These are phyloP conservation scores for Trichoderma sp. DNA, from an alignment of 2,329 filamentous ascomycete genomes.

Conservation along the genomic window DNA sequence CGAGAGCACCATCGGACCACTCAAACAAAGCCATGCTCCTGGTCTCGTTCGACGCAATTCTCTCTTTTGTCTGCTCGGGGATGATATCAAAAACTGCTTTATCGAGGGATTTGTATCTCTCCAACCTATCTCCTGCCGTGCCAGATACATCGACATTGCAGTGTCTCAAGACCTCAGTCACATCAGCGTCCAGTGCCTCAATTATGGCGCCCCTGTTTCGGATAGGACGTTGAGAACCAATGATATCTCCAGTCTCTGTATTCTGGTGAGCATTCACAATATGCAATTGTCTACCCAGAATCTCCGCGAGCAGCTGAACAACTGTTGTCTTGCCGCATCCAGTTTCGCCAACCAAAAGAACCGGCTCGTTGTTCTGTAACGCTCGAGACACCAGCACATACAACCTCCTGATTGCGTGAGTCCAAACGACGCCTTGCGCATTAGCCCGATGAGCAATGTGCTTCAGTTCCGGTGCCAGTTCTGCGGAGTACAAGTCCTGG, in stretches of 20 bases:
- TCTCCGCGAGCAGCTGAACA: constrained; percentile 86
- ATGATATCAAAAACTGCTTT: constrained; percentile 50
- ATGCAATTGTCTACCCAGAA: constrained; percentile 72
- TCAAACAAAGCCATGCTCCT: constrained; percentile 88
- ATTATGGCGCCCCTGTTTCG: constrained; percentile 78
- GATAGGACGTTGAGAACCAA: constrained; percentile 90
- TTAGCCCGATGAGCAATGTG: constrained; percentile 50
- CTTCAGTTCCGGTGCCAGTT: constrained; percentile 57
- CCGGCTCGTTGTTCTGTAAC: constrained; percentile 86
- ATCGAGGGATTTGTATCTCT: constrained; percentile 54
- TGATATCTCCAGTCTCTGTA: constrained; percentile 94
- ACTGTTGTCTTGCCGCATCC: constrained; percentile 98
- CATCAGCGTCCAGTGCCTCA: constrained; percentile 62
- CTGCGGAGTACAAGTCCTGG: constrained; percentile 68
- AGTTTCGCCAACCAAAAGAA: constrained; percentile 93
- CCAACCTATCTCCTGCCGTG: constrained; percentile 57
- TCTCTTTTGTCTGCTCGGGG: constrained; percentile 49
- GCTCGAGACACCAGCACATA: constrained; percentile 89
- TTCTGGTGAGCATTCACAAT: constrained; percentile 99
- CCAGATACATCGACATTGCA: constrained; percentile 44
- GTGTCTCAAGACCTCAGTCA: constrained; percentile 50
- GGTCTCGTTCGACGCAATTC: constrained; percentile 50
- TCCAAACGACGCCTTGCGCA: constrained; percentile 81
- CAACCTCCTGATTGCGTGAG: constrained; percentile 86
- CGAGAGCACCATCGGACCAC: constrained; percentile 92